phyloP scores from a whole-genome alignment of 768 basidiomycete genomes.

The Nevesoporus exiguus region DNA sequence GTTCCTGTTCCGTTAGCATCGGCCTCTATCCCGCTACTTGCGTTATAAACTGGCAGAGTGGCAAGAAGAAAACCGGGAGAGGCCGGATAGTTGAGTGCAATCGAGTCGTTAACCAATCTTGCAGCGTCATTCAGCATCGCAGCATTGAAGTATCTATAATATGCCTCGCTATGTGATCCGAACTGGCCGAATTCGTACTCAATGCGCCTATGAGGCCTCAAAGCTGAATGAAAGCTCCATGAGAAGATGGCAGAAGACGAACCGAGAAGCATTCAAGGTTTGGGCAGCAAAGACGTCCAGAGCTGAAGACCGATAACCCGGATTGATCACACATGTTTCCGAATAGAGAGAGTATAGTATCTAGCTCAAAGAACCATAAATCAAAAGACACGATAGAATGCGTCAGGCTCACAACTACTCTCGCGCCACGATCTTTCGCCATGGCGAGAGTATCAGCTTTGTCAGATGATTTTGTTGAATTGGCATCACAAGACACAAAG shows the following conservation, averaged over 20 bases:
- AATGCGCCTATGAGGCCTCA: conserved; percentile 40
- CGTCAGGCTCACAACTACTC: conserved; percentile 58
- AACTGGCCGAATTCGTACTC: conserved; percentile 61
- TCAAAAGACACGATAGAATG: background rate
- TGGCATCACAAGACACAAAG: conserved; percentile 76
- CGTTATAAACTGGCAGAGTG: conserved; percentile 61
- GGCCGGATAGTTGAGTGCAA: conserved; percentile 40
- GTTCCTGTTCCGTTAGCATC: conserved; percentile 19
- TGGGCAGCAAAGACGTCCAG: conserved; percentile 79
- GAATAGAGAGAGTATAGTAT: conserved; percentile 76
- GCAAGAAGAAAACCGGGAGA: conserved; percentile 67
- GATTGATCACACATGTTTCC: conserved; percentile 70
- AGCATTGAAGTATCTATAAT: conserved; percentile 59
- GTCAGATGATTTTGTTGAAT: conserved; percentile 60
- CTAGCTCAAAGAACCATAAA: conserved; percentile 35
- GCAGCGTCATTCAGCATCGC: conserved; percentile 54
- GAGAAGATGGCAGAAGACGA: conserved; percentile 27
- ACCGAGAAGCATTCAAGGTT: conserved; percentile 53
- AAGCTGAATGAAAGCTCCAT: background rate
- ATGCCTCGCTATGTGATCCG: conserved; percentile 45
- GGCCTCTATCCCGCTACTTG: conserved; percentile 35
- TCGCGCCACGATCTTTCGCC: conserved; percentile 74
- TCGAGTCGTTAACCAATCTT: conserved; percentile 40
- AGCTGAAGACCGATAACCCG: conserved; percentile 62
- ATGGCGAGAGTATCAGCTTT: conserved; percentile 78